Evolutionary conservation across 2,329 filamentous ascomycete genomes (phyloP), one percentile per base, ranked within the genome.

Genomic region (Corinectria fuckeliana): DNA sequence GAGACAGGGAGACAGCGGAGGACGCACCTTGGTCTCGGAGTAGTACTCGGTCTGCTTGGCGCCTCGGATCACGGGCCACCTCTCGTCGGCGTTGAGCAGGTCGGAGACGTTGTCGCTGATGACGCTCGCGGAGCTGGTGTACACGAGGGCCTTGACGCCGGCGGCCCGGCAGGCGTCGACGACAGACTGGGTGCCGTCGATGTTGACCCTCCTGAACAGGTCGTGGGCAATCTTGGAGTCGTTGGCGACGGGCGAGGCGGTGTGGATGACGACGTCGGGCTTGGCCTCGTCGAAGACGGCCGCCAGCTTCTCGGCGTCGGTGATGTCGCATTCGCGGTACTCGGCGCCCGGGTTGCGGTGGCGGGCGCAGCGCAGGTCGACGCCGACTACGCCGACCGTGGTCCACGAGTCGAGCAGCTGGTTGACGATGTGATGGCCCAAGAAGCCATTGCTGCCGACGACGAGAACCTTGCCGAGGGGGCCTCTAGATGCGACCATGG

Each of bases 181-280:
- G 48, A 97, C 85, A 65, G 90, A 88, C 65, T 82, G 82, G 13
- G 95, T 97, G 50, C 94, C 94, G 50, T 92, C 89, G 51, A 97
- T 89, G 75, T 98, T 99, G 73, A 98, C 91, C 74, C 88, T 89
- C 69, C 86, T 86, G 74, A 95, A 90, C 32, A 91, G 77, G 16
- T 85, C 82, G 64, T 88, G 81, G 69, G 82, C 76, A 71, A 84
- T 76, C 71, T 79, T 77, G 74, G 81, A 76, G 77, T 84, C 79
- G 73, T 85, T 83, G 59, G 80, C 82, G 21, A 82, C 76, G 36
- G 91, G 91, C 30, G 89, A 91, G 18, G 94, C 95, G 2, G 93
- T 96, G 77, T 99, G 94, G 71, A 98, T 89, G 50, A 99, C 92
- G 13, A 96, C 86, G 72, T 93, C 88, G 18, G 94, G 93, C 69